Base-by-base conservation (phyloP, 1,284 basidiomycete species). In the Rugosomyces carneus region DNA sequence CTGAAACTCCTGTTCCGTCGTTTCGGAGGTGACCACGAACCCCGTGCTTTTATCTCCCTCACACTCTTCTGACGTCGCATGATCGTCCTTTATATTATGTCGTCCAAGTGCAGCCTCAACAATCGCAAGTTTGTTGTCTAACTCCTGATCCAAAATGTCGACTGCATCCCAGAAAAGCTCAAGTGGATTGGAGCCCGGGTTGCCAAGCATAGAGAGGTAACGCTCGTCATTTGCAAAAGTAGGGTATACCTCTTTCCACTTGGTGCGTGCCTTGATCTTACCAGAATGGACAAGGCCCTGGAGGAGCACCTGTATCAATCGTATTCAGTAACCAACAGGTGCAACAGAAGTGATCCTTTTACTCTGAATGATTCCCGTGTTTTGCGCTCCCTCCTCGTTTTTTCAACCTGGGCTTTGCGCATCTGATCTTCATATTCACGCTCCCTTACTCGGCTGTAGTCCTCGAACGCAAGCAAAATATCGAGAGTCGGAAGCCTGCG, bases 141-240 rank as follows among this genome's bases (percentile, higher is more conserved):
- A 76, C 53, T 84, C 78, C 57, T 92, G 84, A 57, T 93, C 91
- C 2, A 97, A 74, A 32, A 75, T 76, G 65, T 99, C 95, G 34
- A 97, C 84, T 3, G 78, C 63, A 62, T 99, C 95, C 90, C 92
- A 97, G 68, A 97, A 99, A 8, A 99, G 76, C 54, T 99, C 95
- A 34, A 99, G 74, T 1, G 95, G 93, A 52, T 88, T 92, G 1
- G 91, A 95, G 11, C 96, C 96, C 3, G 91, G 87, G 59, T 89
- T 88, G 1, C 93, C 94, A 5, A 97, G 80, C 61, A 97, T 79
- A 49, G 79, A 74, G 24, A 83, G 70, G 66, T 97, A 96, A n/a
- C 92, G 81, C 37, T 76, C 71, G 57, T 97, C 91, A 24, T 82
- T 71, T 19, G 75, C 73, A 66, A 99, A 81, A 18, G 72, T 63